Conservation (phyloP, 371 early-diverging fungal genomes). For the Lichtheimia corymbifera region DNA sequence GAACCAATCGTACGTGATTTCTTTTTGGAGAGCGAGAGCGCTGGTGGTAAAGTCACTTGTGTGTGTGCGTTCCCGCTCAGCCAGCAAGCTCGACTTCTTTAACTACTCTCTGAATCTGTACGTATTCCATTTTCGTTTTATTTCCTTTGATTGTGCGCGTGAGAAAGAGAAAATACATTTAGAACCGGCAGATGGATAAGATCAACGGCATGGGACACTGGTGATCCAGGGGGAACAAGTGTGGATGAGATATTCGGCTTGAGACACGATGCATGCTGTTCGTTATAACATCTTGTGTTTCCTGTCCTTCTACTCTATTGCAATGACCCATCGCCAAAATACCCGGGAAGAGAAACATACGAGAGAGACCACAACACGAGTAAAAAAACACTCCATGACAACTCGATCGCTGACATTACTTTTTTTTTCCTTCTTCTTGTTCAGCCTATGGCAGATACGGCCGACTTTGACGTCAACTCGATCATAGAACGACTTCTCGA, state of each 20-base stretch:
- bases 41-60: too few relatives aligned
- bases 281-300: slow-evolving; percentile 2
- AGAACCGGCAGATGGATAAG: slow-evolving; percentile 2
- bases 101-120: too few relatives aligned
- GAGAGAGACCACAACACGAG: too few relatives aligned
- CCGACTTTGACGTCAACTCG: slow-evolving; percentile 20
- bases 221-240: too few relatives aligned
- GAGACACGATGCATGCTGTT: neutral
- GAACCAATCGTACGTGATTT: too few relatives aligned
- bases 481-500: slow-evolving; percentile 27
- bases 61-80: too few relatives aligned
- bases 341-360: too few relatives aligned
- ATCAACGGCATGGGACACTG: neutral
- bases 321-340: too few relatives aligned
- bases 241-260: too few relatives aligned
- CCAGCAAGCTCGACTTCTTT: too few relatives aligned
- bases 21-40: too few relatives aligned
- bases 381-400: too few relatives aligned
- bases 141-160: neutral
- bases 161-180: neutral
- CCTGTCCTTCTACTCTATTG: neutral
- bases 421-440: neutral
- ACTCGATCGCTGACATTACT: neutral
- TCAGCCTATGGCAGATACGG: slow-evolving; percentile 14
- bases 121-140: neutral